Conservation (phyloP, 2,329 filamentous ascomycete genomes). For the Apiospora marii region DNA sequence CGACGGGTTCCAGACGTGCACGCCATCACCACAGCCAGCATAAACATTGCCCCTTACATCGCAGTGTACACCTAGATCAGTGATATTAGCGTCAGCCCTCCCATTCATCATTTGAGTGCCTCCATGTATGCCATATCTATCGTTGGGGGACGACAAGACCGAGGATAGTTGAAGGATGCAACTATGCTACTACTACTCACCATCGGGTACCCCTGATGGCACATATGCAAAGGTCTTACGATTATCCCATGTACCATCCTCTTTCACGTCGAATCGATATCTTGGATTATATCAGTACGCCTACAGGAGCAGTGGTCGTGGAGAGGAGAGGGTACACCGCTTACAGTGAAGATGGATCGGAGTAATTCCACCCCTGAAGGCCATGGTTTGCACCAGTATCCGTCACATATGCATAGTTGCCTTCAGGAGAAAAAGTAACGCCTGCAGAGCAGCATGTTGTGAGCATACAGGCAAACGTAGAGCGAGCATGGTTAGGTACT, state of each 20-base stretch:
- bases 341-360: constrained; percentile 56
- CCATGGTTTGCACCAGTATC: constrained; percentile 62
- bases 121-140: too few species aligned
- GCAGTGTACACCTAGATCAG: constrained; percentile 58
- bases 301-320: neutral
- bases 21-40: constrained; percentile 57
- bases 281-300: constrained; percentile 36
- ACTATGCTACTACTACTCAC: constrained; percentile 42
- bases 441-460: constrained; percentile 40
- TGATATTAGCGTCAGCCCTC: constrained; percentile 36
- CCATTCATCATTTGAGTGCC: neutral
- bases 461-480: neutral
- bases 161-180: neutral
- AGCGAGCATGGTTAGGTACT: neutral
- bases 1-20: constrained; percentile 57
- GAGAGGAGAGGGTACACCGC: constrained; percentile 30
- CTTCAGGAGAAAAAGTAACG: constrained; percentile 63
- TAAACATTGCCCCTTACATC: constrained; percentile 65
- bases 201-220: constrained; percentile 64
- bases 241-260: constrained; percentile 56
- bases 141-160: neutral
- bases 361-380: constrained; percentile 51
- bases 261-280: constrained; percentile 54
- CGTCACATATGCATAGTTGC: constrained; percentile 60
- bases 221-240: constrained; percentile 64